Base-by-base conservation (phyloP, 2,329 filamentous ascomycete species). In the Elsinoe necatrix region DNA sequence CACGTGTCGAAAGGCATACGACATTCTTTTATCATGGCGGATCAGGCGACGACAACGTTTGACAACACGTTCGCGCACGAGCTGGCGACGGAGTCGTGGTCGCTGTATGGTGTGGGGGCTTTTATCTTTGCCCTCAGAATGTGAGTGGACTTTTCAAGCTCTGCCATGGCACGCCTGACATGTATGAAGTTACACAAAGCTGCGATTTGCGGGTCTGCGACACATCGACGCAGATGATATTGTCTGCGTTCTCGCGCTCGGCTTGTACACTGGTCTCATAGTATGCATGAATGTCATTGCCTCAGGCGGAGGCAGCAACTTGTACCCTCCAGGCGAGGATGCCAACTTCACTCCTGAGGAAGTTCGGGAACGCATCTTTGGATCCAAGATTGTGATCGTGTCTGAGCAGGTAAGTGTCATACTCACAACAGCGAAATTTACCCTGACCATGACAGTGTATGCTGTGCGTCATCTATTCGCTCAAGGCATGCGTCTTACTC, bases 401-500 rank as follows among this genome's bases (percentile, higher is more conserved):
- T 73, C 72, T 2, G 73, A 76, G 63, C 72, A 75, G 64, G 72
- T 71, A 60, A 47, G 62, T 37, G 52, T 9, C 29, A n/a, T n/a
- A 2, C 7, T 14, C 3, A 20, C 35, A n/a, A 18, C 37, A 29
- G 11, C n/a, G 7, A 14, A 14, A 1, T 11, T 2, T 4, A 14
- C 14, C 11, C 34, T 61, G 16, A 39, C 25, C 18, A 16, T 23
- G 4, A 20, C 74, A 84, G 67, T 76, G 78, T 63, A 85, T 86
- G 71, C 71, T 84, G 20, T 71, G 81, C 55, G 76, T 78, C 8
- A 79, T 79, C 29, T 83, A 79, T 76, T 67, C 71, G 0, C 73
- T 81, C 61, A 84, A 83, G 65, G 67, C 71, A 9, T 83, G 80
- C 62, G 70, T 84, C 60, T 65, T 83, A 18, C 68, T 81, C 60